A percentile compares a stretch with the other conserved stretches of the same genome.
Evolutionary conservation across 495 filamentous ascomycete species (phyloP).

Genomic region (Penicillium canariense): DNA sequence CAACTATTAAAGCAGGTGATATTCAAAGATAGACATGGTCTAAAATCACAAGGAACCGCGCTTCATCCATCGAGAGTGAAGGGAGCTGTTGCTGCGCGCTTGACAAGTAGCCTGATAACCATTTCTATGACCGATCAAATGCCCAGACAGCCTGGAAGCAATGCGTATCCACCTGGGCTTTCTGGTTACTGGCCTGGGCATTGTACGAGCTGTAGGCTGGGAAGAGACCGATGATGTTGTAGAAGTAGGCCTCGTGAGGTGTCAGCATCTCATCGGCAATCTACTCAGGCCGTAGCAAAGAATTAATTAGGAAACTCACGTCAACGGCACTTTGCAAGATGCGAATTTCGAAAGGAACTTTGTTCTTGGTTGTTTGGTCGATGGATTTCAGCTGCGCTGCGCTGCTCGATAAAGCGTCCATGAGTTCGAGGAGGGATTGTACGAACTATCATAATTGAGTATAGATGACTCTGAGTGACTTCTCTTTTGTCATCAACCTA

Average conservation of each 20-base stretch:
- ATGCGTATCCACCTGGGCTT: slow-evolving; percentile 14
- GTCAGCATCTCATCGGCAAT: slow-evolving; percentile 4
- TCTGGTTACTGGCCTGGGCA: slow-evolving; percentile 13
- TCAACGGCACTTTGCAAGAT: background rate
- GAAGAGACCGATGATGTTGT: slow-evolving; percentile 16
- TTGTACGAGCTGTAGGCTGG: slow-evolving; percentile 13
- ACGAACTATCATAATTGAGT: slow-evolving; percentile 11
- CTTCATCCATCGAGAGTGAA: background rate
- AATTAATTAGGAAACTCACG: background rate
- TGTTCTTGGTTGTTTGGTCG: slow-evolving; percentile 9
- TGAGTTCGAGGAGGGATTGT: slow-evolving; percentile 14
- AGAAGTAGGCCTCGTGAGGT: slow-evolving; percentile 11
- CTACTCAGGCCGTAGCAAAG: background rate
- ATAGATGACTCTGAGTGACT: slow-evolving; percentile 1
- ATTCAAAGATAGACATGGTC: background rate
- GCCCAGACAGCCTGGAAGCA: slow-evolving; percentile 18
- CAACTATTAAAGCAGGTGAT: background rate
- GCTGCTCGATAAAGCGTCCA: slow-evolving; percentile 14
- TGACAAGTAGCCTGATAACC: slow-evolving; percentile 1
- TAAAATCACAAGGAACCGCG: background rate
- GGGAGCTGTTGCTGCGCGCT: slow-evolving; percentile 1
- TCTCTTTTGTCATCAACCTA: slow-evolving; percentile 5
- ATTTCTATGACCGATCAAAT: slow-evolving; percentile 10
- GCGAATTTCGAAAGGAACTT: slow-evolving; percentile 11
- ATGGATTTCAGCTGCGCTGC: slow-evolving; percentile 14